Conservation (phyloP, 768 basidiomycete genomes). For the Cystobasidium ongulense region DNA sequence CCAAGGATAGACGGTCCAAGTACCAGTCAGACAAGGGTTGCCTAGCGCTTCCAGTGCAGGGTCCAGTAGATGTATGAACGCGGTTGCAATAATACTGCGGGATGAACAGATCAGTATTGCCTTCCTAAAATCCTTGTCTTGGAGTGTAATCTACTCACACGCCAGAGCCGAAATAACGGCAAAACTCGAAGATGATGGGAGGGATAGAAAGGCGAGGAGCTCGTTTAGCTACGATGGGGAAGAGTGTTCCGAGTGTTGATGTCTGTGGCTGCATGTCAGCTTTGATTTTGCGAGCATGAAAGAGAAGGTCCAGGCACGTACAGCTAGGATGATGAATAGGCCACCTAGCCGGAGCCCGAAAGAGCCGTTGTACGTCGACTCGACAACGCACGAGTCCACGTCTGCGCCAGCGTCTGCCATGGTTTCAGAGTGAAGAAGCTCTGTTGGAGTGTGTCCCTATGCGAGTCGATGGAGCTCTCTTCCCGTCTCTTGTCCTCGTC, state of each 20-base stretch:
- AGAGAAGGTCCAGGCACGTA: neutral
- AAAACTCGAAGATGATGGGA: constrained; percentile 28
- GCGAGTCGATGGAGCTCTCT: neutral
- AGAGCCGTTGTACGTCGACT: constrained; percentile 18
- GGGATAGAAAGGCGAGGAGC: constrained; percentile 8
- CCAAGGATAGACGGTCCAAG: constrained; percentile 51
- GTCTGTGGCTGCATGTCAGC: neutral
- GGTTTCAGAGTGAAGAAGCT: neutral
- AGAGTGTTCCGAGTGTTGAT: constrained; percentile 26
- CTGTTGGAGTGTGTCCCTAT: neutral
- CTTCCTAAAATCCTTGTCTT: neutral
- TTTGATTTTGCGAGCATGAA: neutral
- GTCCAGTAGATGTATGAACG: constrained; percentile 61
- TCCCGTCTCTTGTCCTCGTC: neutral
- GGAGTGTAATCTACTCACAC: constrained; percentile 1
- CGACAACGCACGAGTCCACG: constrained; percentile 10
- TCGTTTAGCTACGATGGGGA: constrained; percentile 30
- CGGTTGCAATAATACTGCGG: constrained; percentile 29
- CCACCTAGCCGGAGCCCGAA: constrained; percentile 30
- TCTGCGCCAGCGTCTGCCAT: constrained; percentile 29
- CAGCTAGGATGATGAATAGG: constrained; percentile 37
- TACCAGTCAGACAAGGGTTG: constrained; percentile 60
- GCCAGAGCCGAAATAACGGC: constrained; percentile 34
- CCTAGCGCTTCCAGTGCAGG: constrained; percentile 66
- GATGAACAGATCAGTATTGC: neutral